Evolutionary conservation across 257 asterid genomes (phyloP).

Genomic region (Solanum clarkiae): DNA sequence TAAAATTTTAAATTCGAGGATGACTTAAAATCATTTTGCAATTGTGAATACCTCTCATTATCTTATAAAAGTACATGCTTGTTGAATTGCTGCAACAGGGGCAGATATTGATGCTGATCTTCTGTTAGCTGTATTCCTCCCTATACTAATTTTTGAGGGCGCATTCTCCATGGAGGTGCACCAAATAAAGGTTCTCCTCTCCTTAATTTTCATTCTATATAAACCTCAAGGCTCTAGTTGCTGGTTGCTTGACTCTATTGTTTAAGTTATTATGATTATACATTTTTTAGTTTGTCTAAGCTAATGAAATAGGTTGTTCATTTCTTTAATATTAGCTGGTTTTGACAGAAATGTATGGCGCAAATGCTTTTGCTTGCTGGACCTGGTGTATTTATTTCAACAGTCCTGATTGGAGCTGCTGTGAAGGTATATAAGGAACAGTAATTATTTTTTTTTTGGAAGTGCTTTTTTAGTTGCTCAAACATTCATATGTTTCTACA

Average conservation of each 20-base stretch:
- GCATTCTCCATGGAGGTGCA: slow-evolving; percentile 10
- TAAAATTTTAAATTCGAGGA: background rate
- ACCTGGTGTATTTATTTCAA: slow-evolving; percentile 6
- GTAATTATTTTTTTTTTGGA: background rate
- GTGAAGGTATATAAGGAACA: background rate
- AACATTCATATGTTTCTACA: background rate
- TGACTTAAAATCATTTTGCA: background rate
- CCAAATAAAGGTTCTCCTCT: slow-evolving; percentile 2
- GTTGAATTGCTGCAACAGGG: background rate
- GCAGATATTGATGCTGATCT: slow-evolving; percentile 5
- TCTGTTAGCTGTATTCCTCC: slow-evolving; percentile 6
- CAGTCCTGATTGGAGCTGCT: background rate
- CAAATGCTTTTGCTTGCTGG: slow-evolving; percentile 11
- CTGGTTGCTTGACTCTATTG: background rate
- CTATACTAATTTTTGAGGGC: slow-evolving; percentile 4
- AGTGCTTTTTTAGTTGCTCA: background rate
- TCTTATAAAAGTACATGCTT: background rate
- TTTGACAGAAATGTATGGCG: slow-evolving; percentile 1
- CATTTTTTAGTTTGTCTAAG: background rate
- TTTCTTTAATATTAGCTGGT: background rate
- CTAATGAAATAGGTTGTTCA: background rate
- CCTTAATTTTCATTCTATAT: background rate
- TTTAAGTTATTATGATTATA: background rate
- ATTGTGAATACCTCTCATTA: background rate
- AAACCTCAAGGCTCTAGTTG: background rate